Evolutionary conservation across 73 alveolate species (phyloP).

Genomic region (Paraurostyla sp.): DNA sequence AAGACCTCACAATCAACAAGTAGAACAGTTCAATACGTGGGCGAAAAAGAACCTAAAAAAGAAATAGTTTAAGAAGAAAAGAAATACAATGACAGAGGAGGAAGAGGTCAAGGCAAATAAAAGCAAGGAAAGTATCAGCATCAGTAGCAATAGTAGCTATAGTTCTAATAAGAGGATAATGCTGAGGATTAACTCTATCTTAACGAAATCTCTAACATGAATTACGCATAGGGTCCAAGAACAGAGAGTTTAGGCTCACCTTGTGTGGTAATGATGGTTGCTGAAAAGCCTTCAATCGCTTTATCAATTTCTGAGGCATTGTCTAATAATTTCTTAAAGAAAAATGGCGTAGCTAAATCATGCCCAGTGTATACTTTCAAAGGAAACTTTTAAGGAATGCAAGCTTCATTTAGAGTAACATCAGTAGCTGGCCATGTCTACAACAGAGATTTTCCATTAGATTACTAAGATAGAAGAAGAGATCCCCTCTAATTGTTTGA

Average conservation of each 20-base stretch:
- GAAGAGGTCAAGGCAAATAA: constrained; percentile 50
- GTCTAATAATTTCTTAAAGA: constrained; percentile 69
- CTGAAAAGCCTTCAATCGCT: constrained; percentile 99
- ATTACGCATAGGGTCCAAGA: constrained; percentile 56
- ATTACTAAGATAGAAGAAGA: constrained; percentile 94
- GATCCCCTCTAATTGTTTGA: constrained; percentile 97
- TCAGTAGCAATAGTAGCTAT: constrained; percentile 32
- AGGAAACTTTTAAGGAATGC: constrained; percentile 80
- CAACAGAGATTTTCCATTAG: constrained; percentile 97
- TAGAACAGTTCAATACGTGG: background rate
- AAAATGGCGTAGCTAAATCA: constrained; percentile 69
- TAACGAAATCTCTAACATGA: constrained; percentile 56
- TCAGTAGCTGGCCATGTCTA: constrained; percentile 98
- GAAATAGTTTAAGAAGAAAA: constrained; percentile 67
- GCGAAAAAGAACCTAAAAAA: constrained; percentile 35
- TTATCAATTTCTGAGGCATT: constrained; percentile 95
- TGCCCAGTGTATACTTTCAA: constrained; percentile 81
- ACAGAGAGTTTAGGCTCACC: constrained; percentile 63
- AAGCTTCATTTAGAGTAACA: constrained; percentile 83
- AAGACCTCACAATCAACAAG: constrained; percentile 42
- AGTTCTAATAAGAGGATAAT: constrained; percentile 47
- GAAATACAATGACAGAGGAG: constrained; percentile 55
- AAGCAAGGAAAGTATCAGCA: constrained; percentile 49
- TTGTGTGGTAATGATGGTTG: constrained; percentile 96
- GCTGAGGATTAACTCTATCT: constrained; percentile 24